phyloP scores from a whole-genome alignment of 2,329 filamentous ascomycete genomes.

The Aspergillus latus region DNA sequence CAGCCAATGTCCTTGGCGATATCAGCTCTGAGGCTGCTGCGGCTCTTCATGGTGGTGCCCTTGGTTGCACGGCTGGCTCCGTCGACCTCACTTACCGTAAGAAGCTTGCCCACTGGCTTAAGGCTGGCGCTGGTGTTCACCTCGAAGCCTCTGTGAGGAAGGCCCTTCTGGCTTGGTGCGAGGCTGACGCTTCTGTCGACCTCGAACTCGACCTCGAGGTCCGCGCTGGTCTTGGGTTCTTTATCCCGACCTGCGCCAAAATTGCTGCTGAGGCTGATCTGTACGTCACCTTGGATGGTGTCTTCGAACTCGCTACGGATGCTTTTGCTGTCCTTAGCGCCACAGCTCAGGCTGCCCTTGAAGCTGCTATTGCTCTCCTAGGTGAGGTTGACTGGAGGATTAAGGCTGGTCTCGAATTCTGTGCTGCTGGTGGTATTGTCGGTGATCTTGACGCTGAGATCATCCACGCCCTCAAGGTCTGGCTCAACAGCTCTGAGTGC shows the following conservation, averaged over 20 bases:
- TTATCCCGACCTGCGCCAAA: conserved; percentile 34
- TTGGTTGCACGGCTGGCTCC: conserved; percentile 33
- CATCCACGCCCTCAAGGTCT: conserved; percentile 32
- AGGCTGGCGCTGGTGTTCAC: conserved; percentile 20
- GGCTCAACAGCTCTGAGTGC: conserved; percentile 29
- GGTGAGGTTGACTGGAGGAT: conserved; percentile 28
- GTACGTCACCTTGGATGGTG: conserved; percentile 38
- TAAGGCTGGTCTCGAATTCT: conserved; percentile 35
- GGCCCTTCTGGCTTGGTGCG: conserved; percentile 34
- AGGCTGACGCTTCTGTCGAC: conserved; percentile 26
- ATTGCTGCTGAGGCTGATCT: conserved; percentile 39
- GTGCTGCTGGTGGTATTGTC: conserved; percentile 35
- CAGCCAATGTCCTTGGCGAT: conserved; percentile 27
- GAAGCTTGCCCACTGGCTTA: conserved; percentile 35
- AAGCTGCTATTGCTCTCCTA: conserved; percentile 28
- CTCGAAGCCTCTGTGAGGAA: conserved; percentile 31
- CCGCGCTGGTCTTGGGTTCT: conserved; percentile 34
- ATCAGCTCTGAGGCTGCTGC: conserved; percentile 36
- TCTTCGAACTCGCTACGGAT: conserved; percentile 30
- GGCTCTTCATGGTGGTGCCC: conserved; percentile 36
- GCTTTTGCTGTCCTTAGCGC: conserved; percentile 31
- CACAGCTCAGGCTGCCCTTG: conserved; percentile 30
- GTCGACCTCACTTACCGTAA: conserved; percentile 30
- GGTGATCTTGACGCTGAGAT: conserved; percentile 34
- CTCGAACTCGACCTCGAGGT: conserved; percentile 26